Conservation (phyloP, 2,329 filamentous ascomycete genomes). For the Amauroascus verrucosus region DNA sequence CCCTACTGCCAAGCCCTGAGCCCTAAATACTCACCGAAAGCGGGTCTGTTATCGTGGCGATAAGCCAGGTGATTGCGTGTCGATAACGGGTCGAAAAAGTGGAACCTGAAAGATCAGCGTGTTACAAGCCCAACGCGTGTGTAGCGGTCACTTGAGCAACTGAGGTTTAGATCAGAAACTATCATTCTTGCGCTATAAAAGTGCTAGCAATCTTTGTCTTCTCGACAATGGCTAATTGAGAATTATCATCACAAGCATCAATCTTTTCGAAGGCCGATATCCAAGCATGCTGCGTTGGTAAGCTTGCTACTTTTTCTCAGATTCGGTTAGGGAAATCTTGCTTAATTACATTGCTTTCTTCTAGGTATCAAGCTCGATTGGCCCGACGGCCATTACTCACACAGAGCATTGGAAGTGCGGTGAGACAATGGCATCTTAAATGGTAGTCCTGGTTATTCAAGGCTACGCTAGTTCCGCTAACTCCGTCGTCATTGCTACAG, state of each 20-base stretch:
- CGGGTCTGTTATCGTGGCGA: background rate
- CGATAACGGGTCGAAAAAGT: background rate
- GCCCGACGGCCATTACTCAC: slow-evolving; percentile 76
- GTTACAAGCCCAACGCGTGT: background rate
- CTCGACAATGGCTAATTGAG: background rate
- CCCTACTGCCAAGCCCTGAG: slow-evolving; percentile 12
- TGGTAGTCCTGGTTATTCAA: background rate
- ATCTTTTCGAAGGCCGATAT: background rate
- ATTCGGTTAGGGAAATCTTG: background rate
- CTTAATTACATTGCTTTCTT: background rate
- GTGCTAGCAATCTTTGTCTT: background rate
- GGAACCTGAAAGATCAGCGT: background rate
- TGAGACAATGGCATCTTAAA: slow-evolving; percentile 25
- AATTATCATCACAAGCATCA: background rate
- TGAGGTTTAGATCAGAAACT: background rate
- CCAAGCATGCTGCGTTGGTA: slow-evolving; percentile 36
- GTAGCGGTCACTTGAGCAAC: background rate
- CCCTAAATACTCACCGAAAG: slow-evolving; percentile 11
- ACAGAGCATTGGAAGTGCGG: slow-evolving; percentile 77
- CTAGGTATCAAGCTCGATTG: slow-evolving; percentile 73
- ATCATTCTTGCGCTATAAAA: slow-evolving; percentile 4
- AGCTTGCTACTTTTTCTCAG: background rate
- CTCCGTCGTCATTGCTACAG: slow-evolving; percentile 32
- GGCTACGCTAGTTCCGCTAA: background rate
- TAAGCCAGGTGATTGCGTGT: background rate